Percentiles rank a stretch among this genome's conserved stretches.
Evolutionary conservation across 1,284 basidiomycete genomes (phyloP).

Genomic region (Apiotrichum sp.): DNA sequence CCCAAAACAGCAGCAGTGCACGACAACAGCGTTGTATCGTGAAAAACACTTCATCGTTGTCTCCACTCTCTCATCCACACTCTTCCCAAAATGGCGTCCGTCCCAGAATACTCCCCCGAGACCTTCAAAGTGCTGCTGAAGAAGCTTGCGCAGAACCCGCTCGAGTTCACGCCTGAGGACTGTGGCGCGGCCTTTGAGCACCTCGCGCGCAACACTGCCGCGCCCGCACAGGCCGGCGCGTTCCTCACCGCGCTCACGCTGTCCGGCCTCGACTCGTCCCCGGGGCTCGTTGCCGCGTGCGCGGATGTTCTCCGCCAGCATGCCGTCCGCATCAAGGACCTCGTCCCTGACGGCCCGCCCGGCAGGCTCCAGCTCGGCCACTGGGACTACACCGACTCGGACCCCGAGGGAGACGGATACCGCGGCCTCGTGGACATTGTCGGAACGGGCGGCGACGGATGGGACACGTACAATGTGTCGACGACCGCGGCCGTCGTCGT

Average conservation of each 20-base stretch:
- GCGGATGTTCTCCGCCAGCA: conserved; percentile 65
- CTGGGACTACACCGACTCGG: conserved; percentile 45
- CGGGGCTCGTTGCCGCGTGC: conserved; percentile 68
- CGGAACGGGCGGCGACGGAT: conserved; percentile 88
- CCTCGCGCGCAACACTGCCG: conserved; percentile 50
- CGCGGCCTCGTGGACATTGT: conserved; percentile 54
- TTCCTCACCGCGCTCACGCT: conserved; percentile 77
- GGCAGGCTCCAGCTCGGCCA: conserved; percentile 20
- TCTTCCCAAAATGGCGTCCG: background rate
- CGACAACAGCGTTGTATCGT: too few species aligned
- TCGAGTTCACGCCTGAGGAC: conserved; percentile 65
- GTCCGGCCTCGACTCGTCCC: conserved; percentile 64
- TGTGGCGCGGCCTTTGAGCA: conserved; percentile 64
- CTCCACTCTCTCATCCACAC: too few species aligned
- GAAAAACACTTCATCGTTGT: too few species aligned
- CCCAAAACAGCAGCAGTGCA: too few species aligned
- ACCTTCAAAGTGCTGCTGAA: conserved; percentile 69
- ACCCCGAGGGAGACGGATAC: conserved; percentile 44
- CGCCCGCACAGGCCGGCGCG: conserved; percentile 61
- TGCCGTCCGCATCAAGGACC: conserved; percentile 54
- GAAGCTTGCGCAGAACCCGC: conserved; percentile 69
- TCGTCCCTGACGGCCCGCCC: conserved; percentile 19
- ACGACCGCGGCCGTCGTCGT: conserved; percentile 92
- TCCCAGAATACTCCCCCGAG: conserved; percentile 49
- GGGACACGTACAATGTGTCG: conserved; percentile 96